Evolutionary conservation across 768 basidiomycete species (phyloP).

Genomic region (Mycena haematopus): DNA sequence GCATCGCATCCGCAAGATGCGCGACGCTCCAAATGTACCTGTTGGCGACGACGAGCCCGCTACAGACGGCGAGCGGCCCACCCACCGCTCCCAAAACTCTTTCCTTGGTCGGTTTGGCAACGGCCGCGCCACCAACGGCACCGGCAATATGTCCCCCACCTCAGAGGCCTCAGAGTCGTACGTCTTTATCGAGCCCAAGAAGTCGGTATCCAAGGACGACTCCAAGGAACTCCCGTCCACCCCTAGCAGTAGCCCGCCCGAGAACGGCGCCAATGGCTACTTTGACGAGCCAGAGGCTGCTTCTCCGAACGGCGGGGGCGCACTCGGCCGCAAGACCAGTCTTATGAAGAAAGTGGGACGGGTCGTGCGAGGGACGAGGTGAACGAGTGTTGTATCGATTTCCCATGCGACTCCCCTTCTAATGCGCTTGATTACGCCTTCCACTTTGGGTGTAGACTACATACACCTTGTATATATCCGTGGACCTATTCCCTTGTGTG

Average conservation of each 20-base stretch:
- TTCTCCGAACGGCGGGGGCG: constrained; percentile 41
- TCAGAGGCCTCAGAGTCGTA: constrained; percentile 60
- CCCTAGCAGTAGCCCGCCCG: constrained; percentile 42
- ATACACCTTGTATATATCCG: constrained; percentile 32
- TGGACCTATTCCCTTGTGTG: constrained; percentile 26
- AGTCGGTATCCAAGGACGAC: constrained; percentile 55
- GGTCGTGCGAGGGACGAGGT: constrained; percentile 66
- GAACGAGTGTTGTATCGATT: constrained; percentile 28
- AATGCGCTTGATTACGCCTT: constrained; percentile 30
- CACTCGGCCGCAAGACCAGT: constrained; percentile 76
- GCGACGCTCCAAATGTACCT: constrained; percentile 84
- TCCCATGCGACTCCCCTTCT: constrained; percentile 22
- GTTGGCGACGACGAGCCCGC: constrained; percentile 53
- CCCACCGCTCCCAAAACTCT: constrained; percentile 76
- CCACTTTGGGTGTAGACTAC: constrained; percentile 28
- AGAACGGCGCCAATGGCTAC: constrained; percentile 48
- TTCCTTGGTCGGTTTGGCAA: constrained; percentile 73
- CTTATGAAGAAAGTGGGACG: constrained; percentile 81
- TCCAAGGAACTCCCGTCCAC: constrained; percentile 64
- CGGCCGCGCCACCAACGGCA: constrained; percentile 31
- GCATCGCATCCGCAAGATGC: constrained; percentile 89
- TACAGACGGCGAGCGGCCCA: constrained; percentile 56
- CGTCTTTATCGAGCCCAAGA: constrained; percentile 66
- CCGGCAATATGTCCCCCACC: constrained; percentile 30
- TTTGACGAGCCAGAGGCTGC: constrained; percentile 49